Evolutionary conservation across 2,329 filamentous ascomycete genomes (phyloP).

Genomic region (Mycocentrospora acerina): DNA sequence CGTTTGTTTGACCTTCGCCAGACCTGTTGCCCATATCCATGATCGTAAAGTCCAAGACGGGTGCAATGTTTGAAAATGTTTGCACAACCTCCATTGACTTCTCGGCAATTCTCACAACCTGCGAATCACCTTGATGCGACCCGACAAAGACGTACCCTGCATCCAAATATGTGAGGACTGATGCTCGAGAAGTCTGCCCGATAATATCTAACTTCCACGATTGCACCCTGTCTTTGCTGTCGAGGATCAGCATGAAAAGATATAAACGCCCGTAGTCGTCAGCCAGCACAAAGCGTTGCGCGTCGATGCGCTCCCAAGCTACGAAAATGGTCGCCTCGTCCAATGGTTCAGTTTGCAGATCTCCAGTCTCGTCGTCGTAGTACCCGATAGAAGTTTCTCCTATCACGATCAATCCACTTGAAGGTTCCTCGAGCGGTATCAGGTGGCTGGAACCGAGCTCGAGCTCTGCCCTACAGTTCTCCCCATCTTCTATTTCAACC

Average conservation of each 20-base stretch:
- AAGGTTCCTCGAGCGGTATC: constrained; percentile 61
- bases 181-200: constrained; percentile 72
- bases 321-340: constrained; percentile 81
- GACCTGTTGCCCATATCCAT: constrained; percentile 94
- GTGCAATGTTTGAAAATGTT: constrained; percentile 79
- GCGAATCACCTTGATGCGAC: constrained; percentile 90
- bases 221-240: constrained; percentile 65
- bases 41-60: constrained; percentile 88
- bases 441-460: constrained; percentile 63
- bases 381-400: constrained; percentile 75
- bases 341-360: constrained; percentile 64
- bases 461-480: constrained; percentile 55
- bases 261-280: constrained; percentile 89
- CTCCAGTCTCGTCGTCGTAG: constrained; percentile 73
- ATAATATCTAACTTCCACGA: constrained; percentile 71
- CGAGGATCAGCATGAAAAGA: constrained; percentile 75
- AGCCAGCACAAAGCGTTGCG: constrained; percentile 79
- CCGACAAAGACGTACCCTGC: constrained; percentile 77
- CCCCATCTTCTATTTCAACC: constrained; percentile 56
- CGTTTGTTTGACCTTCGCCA: constrained; percentile 76
- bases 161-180: constrained; percentile 75
- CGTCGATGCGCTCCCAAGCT: constrained; percentile 85
- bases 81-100: constrained; percentile 70
- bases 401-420: constrained; percentile 52
- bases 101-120: constrained; percentile 68